Base-by-base conservation (phyloP, 306 rosid species). In the Dryas alaskensis region DNA sequence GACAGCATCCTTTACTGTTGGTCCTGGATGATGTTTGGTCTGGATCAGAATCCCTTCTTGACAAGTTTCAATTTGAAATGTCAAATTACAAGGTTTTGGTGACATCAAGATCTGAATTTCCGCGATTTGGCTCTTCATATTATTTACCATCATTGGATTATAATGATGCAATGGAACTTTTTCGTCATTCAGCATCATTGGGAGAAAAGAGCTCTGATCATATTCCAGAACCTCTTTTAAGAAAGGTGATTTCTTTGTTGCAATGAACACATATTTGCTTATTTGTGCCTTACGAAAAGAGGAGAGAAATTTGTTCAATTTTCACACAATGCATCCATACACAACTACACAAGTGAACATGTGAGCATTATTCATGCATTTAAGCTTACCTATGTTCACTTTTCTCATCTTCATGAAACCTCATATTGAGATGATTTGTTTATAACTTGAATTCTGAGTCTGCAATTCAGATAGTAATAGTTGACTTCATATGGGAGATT, bases 81-180 rank as follows among this genome's bases (percentile, higher is more conserved):
- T 27, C 83, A 51, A 52, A 76, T 10, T 88, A 76, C 66, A 88
- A 81, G 78, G 78, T 86, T 72, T 40, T 73, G 69, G 77, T 60
- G 42, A 73, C 68, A 39, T 73, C 77, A 61, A 61, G 77, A 17
- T 73, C 60, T 60, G 60, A 61, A 25, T 83, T 88, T 31, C 67
- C n/a, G 37, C 61, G 85, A 67, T 85, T 81, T 55, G 76, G 82
- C 0, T 0, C 37, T 37, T 73, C 80, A 7, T 57, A 71, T 14
- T n/a, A 55, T 27, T 80, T 90, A 80, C 73, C 52, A 73, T 72
- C 82, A 17, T 82, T 90, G 73, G 67, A 57, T 19, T 73, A 80
- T n/a, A 63, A 43, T 49, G 78, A 84, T 82, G 84, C 93, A 46
- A 65, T 73, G 31, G n/a, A 66, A 2, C 79, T 90, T 13, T 83